These are phyloP conservation scores for Ustulina deusta DNA, from an alignment of 2,329 filamentous ascomycete genomes.

Conservation along the genomic window DNA sequence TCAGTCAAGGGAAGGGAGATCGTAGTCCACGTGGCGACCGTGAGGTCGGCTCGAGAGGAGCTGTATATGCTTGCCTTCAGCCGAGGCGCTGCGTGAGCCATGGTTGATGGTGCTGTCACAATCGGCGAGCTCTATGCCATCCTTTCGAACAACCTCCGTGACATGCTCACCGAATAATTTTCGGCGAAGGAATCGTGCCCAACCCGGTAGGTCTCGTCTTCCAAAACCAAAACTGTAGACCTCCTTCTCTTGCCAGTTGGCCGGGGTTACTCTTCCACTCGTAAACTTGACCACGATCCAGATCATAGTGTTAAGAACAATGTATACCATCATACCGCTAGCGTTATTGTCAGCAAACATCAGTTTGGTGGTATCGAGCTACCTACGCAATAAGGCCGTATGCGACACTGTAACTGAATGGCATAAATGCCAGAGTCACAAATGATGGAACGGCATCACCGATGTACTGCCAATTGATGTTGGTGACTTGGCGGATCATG, in stretches of 20 bases:
- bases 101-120: conserved; percentile 50
- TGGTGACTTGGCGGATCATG: conserved; percentile 80
- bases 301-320: conserved; percentile 65
- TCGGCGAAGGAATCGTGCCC: conserved; percentile 59
- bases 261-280: conserved; percentile 61
- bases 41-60: conserved; percentile 33
- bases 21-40: conserved; percentile 37
- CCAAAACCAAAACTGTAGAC: conserved; percentile 66
- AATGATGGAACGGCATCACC: conserved; percentile 82
- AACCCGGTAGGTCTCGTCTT: conserved; percentile 68
- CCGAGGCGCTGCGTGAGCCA: conserved; percentile 47
- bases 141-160: conserved; percentile 43
- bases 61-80: conserved; percentile 44
- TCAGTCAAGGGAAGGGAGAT: conserved; percentile 47
- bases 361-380: conserved; percentile 1
- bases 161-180: conserved; percentile 39
- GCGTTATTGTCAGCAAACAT: conserved; percentile 28
- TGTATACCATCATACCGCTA: conserved; percentile 66
- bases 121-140: conserved; percentile 50
- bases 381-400: conserved; percentile 79
- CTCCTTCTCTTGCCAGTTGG: conserved; percentile 66
- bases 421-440: conserved; percentile 79
- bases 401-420: conserved; percentile 82
- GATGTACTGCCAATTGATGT: conserved; percentile 82
- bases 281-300: conserved; percentile 62